phyloP scores from a whole-genome alignment of 1,139 yeast genomes.

The Nakaseomyces glabratus region DNA sequence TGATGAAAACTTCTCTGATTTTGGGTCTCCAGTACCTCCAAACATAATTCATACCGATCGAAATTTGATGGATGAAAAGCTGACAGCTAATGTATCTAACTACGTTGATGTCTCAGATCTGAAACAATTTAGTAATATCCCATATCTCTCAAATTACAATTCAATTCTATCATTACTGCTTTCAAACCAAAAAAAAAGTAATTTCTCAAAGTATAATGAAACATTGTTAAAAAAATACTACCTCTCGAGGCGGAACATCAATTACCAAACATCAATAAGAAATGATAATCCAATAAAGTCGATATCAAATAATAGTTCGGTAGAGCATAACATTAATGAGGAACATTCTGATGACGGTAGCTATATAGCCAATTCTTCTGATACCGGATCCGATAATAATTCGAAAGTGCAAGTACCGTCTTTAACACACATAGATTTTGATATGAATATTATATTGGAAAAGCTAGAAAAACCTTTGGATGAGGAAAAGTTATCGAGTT shows the following conservation, averaged over 20 bases:
- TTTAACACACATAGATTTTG: constrained; percentile 5
- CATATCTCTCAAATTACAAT: constrained; percentile 4
- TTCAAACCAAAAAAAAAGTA: constrained; percentile 1
- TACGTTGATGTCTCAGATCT: constrained; percentile 2
- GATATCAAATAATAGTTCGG: neutral
- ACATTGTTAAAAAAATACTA: constrained; percentile 17
- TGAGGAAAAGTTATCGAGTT: neutral
- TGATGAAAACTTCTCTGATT: too few relatives aligned
- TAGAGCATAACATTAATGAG: neutral
- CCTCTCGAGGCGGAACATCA: constrained; percentile 9
- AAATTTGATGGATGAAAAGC: constrained; percentile 1
- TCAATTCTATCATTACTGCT: constrained; percentile 1
- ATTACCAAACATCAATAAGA: neutral
- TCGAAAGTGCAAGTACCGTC: neutral
- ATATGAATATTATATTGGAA: constrained; percentile 1
- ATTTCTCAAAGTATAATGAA: constrained; percentile 13
- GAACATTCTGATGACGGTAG: constrained; percentile 1
- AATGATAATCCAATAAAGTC: neutral
- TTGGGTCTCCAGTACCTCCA: neutral
- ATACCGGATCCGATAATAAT: constrained; percentile 1
- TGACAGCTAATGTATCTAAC: neutral
- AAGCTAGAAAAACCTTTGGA: constrained; percentile 4
- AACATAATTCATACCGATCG: neutral
- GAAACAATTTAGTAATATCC: neutral
- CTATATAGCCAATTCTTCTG: neutral